phyloP scores from a whole-genome alignment of 2,329 filamentous ascomycete genomes.

The Elsinoe fawcettii region DNA sequence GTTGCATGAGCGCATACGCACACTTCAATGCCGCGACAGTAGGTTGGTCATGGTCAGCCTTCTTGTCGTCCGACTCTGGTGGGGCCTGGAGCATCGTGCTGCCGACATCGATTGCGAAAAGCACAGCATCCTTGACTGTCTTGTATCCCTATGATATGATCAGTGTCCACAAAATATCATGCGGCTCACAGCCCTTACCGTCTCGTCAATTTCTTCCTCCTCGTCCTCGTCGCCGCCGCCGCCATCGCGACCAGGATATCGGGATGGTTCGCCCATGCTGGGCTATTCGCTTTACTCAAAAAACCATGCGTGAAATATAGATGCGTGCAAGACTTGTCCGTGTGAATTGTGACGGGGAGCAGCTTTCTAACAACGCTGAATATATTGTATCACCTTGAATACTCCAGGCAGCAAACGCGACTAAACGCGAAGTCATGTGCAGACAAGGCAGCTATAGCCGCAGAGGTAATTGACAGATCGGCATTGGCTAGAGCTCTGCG shows the following conservation, averaged over 20 bases:
- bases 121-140: constrained; percentile 90
- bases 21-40: constrained; percentile 82
- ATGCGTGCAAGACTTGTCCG: too few relatives aligned
- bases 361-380: not conserved
- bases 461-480: constrained; percentile 1
- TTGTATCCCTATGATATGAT: constrained; percentile 64
- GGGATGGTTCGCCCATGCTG: constrained; percentile 20
- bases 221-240: constrained; percentile 57
- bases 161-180: not conserved
- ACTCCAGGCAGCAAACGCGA: constrained; percentile 13
- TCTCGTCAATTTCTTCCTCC: constrained; percentile 60
- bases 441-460: not conserved
- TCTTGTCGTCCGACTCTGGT: constrained; percentile 59
- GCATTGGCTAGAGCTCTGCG: constrained; percentile 5
- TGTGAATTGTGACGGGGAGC: not conserved
- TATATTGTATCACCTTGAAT: not conserved
- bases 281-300: not conserved
- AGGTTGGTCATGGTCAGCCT: constrained; percentile 69
- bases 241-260: constrained; percentile 29
- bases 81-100: constrained; percentile 71
- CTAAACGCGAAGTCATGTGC: constrained; percentile 13
- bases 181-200: constrained; percentile 35
- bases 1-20: constrained; percentile 91
- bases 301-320: not conserved
- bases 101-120: constrained; percentile 90